A percentile compares a stretch with the other conserved stretches of the same genome.
phyloP scores from a whole-genome alignment of 805 yeast species.

The Scheffersomyces coipomensis region DNA sequence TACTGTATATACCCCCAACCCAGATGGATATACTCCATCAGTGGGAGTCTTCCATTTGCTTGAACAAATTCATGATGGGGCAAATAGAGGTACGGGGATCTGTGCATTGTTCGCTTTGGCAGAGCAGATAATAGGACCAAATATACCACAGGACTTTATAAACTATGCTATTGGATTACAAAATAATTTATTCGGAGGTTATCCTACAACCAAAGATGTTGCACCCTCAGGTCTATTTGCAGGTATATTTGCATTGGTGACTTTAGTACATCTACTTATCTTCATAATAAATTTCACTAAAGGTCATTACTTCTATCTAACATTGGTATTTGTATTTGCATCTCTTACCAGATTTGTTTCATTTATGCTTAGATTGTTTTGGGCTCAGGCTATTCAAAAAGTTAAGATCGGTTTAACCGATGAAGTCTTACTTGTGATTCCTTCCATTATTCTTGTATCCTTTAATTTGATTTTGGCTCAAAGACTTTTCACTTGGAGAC shows the following conservation, averaged over 20 bases:
- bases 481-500: constrained; percentile 70
- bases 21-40: constrained; percentile 35
- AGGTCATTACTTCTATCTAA: constrained; percentile 58
- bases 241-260: constrained; percentile 48
- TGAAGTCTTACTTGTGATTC: constrained; percentile 51
- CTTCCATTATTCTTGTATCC: constrained; percentile 53
- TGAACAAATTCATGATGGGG: constrained; percentile 38
- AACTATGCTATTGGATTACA: constrained; percentile 38
- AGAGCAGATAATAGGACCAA: constrained; percentile 22
- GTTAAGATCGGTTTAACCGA: constrained; percentile 67
- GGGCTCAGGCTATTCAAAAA: constrained; percentile 50
- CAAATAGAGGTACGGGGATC: constrained; percentile 4
- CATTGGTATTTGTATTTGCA: constrained; percentile 51
- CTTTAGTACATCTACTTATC: constrained; percentile 42
- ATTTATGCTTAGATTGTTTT: constrained; percentile 51
- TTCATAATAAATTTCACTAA: constrained; percentile 46
- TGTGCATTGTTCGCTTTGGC: constrained; percentile 20
- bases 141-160: constrained; percentile 39
- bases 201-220: constrained; percentile 51
- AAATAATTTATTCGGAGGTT: constrained; percentile 59
- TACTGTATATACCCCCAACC: constrained; percentile 21
- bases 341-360: constrained; percentile 54
- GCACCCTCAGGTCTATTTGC: constrained; percentile 60
- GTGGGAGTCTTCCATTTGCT: constrained; percentile 29
- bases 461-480: constrained; percentile 64